Conservation (phyloP, 164 flowering plant genomes). For the Umbellularia californica region DNA sequence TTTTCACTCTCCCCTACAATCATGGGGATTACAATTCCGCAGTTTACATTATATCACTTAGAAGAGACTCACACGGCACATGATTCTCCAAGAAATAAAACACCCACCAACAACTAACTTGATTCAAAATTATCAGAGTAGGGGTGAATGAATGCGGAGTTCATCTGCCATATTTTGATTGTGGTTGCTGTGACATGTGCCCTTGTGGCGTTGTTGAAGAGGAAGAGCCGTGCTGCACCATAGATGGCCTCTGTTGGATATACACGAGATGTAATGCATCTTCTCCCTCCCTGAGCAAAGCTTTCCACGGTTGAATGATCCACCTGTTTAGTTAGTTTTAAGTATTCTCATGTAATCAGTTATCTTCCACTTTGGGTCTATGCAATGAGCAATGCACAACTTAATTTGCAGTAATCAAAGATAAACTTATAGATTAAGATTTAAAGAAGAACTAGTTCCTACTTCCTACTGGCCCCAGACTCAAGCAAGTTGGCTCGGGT, state of each 20-base stretch:
- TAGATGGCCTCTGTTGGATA: conserved; percentile 75
- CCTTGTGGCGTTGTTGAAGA: conserved; percentile 81
- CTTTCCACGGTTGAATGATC: conserved; percentile 83
- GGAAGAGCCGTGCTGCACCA: conserved; percentile 49
- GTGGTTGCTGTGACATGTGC: conserved; percentile 47
- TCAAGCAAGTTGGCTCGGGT: no score
- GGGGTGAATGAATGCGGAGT: conserved; percentile 51
- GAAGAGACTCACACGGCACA: no score
- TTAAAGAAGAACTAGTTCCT: no score
- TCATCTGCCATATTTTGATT: conserved; percentile 66
- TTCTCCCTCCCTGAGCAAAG: conserved; percentile 87
- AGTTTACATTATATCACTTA: no score
- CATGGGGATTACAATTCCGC: no score
- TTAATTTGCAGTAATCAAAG: no score
- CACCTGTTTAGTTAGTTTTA: conserved; percentile 28
- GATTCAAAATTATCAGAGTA: conserved; percentile 13
- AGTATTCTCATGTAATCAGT: neutral
- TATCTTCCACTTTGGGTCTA: neutral
- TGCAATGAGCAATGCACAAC: no score
- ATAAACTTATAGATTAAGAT: no score
- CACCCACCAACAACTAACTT: no score
- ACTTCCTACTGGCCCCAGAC: no score
- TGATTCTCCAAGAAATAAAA: no score
- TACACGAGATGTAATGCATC: conserved; percentile 61
- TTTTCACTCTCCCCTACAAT: no score